Evolutionary conservation across 805 yeast genomes (phyloP).

Genomic region (Clavispora asparagi): DNA sequence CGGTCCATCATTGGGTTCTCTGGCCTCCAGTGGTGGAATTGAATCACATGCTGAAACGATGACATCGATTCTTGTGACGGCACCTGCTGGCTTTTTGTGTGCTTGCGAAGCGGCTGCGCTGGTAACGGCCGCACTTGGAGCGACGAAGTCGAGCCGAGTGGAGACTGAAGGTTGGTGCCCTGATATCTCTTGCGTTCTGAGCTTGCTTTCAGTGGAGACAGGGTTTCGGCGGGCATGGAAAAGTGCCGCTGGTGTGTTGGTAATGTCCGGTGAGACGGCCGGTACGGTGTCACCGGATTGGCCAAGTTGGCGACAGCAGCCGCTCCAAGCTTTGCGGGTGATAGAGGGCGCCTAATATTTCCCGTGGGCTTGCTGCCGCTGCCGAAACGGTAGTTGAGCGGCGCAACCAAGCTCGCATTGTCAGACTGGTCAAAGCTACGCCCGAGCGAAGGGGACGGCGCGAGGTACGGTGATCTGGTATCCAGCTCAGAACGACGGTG

Average conservation of each 20-base stretch:
- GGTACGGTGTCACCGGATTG: conserved; percentile 32
- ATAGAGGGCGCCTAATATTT: conserved; percentile 39
- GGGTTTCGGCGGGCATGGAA: conserved; percentile 36
- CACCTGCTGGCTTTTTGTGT: conserved; percentile 23
- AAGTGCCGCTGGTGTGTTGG: conserved; percentile 36
- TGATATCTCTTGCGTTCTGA: background rate
- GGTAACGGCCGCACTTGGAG: conserved; percentile 40
- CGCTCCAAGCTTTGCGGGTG: conserved; percentile 73
- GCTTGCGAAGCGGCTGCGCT: conserved; percentile 36
- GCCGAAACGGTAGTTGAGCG: conserved; percentile 34
- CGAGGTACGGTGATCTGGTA: conserved; percentile 1
- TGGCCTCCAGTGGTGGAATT: conserved; percentile 57
- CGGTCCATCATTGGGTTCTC: conserved; percentile 16
- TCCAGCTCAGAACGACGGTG: background rate
- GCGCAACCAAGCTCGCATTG: conserved; percentile 28
- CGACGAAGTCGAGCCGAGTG: conserved; percentile 25
- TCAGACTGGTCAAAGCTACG: conserved; percentile 15
- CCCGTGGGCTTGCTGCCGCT: conserved; percentile 16
- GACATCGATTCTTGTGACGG: conserved; percentile 42
- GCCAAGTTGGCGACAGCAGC: conserved; percentile 55
- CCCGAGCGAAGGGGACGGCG: conserved; percentile 4
- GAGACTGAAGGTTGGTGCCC: conserved; percentile 10
- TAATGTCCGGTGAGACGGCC: conserved; percentile 16
- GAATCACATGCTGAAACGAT: conserved; percentile 46
- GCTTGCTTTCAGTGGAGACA: background rate